Conservation (phyloP, 352 stramenopile genomes). For the Thalassiosira exigua region DNA sequence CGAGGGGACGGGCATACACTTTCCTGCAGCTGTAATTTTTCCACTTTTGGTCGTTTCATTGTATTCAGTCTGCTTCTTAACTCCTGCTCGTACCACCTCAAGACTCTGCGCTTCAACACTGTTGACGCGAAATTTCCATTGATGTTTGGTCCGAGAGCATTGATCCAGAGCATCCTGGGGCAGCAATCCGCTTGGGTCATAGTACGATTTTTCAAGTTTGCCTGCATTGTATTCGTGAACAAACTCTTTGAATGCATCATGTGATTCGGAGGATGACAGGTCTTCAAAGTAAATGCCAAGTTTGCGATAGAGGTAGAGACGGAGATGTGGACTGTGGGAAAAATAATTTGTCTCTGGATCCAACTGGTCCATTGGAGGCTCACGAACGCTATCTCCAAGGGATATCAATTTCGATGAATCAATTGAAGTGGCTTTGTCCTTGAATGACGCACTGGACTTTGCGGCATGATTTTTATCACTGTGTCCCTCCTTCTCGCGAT, state of each 20-base stretch:
- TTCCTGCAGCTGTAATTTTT: no score
- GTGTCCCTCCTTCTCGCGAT: constrained; percentile 12
- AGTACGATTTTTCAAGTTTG: constrained; percentile 68
- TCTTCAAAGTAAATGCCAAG: constrained; percentile 77
- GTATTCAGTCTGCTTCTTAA: constrained; percentile 76
- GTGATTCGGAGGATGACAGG: constrained; percentile 55
- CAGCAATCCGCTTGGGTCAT: constrained; percentile 55
- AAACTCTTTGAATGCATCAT: constrained; percentile 69
- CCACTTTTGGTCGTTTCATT: no score
- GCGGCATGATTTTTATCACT: no score
- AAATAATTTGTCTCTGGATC: constrained; percentile 78
- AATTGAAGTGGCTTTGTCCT: constrained; percentile 20
- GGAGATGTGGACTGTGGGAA: constrained; percentile 75
- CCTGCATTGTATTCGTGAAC: constrained; percentile 69
- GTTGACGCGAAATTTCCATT: constrained; percentile 73
- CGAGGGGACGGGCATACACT: no score
- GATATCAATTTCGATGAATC: constrained; percentile 45
- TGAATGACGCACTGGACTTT: constrained; percentile 21
- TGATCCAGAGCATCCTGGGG: constrained; percentile 67
- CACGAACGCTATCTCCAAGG: constrained; percentile 43
- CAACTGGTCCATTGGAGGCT: constrained; percentile 48
- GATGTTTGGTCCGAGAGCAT: constrained; percentile 71
- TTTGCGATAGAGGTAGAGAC: constrained; percentile 73
- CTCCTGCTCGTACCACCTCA: constrained; percentile 57
- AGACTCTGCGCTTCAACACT: constrained; percentile 60